A percentile compares a stretch with the other conserved stretches of the same genome.
These are phyloP conservation scores for Drechmeria coniospora DNA, from an alignment of 2,329 filamentous ascomycete genomes.

Conservation along the genomic window DNA sequence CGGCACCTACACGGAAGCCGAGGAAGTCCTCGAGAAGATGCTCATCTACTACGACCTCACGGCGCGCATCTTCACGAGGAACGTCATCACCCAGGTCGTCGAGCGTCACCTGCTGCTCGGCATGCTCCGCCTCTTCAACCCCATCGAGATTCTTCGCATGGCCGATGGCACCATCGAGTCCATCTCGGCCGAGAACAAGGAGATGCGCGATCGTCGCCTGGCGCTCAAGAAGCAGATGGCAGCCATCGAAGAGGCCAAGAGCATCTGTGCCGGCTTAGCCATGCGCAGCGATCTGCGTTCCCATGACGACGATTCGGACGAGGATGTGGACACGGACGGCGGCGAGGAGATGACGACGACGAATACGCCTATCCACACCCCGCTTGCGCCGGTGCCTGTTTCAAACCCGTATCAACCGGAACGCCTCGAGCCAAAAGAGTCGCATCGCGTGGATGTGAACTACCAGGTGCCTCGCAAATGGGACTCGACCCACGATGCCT, in stretches of 20 bases:
- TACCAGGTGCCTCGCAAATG: conserved; percentile 12
- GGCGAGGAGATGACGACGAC: conserved; percentile 9
- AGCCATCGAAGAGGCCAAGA: conserved; percentile 34
- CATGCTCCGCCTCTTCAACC: conserved; percentile 36
- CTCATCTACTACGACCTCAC: conserved; percentile 39
- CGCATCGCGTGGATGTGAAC: conserved; percentile 4
- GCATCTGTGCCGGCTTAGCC: conserved; percentile 32
- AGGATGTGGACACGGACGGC: conserved; percentile 15
- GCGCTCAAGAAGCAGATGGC: conserved; percentile 31
- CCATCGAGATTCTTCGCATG: conserved; percentile 34
- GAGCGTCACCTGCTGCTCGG: conserved; percentile 35
- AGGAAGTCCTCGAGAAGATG: conserved; percentile 40
- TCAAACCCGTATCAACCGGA: no score
- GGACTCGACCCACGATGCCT: conserved; percentile 13
- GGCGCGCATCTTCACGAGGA: conserved; percentile 34
- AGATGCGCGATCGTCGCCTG: conserved; percentile 32
- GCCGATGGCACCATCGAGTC: conserved; percentile 27
- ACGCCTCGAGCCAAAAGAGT: conserved; percentile 10
- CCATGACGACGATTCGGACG: conserved; percentile 20
- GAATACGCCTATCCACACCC: conserved; percentile 3
- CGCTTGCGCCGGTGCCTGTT: no score
- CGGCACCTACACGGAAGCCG: conserved; percentile 31
- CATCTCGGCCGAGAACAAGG: conserved; percentile 37
- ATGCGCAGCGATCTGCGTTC: conserved; percentile 35
- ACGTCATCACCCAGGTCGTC: conserved; percentile 35